A percentile compares a stretch with the other conserved stretches of the same genome.
These are phyloP conservation scores for Trichosanthes cucumerina DNA, from an alignment of 306 rosid species.

Conservation along the genomic window DNA sequence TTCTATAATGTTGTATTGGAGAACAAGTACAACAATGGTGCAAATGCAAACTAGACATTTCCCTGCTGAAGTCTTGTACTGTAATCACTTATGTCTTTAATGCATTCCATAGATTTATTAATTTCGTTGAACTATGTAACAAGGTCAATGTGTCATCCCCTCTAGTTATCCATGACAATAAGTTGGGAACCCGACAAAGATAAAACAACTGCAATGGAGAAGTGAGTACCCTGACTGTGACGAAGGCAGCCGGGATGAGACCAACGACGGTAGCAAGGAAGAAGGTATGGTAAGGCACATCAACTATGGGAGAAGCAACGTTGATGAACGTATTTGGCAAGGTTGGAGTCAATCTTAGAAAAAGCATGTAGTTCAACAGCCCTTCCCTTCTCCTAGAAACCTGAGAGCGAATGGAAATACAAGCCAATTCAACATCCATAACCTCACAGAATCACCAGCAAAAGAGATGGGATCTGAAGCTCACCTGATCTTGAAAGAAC, in stretches of 20 bases:
- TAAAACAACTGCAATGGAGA: neutral
- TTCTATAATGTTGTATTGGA: neutral
- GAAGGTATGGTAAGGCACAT: constrained; percentile 88
- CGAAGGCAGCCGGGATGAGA: constrained; percentile 84
- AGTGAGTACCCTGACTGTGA: constrained; percentile 75
- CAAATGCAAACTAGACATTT: neutral
- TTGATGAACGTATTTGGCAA: constrained; percentile 92
- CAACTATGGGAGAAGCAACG: constrained; percentile 91
- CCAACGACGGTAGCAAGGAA: constrained; percentile 70
- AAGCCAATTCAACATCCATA: neutral
- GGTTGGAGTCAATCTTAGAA: constrained; percentile 87
- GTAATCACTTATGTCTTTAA: too few species aligned
- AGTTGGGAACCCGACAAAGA: neutral
- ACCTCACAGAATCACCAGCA: neutral
- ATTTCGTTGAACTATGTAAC: neutral
- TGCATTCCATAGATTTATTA: neutral
- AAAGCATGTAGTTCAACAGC: constrained; percentile 90
- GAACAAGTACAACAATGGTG: neutral
- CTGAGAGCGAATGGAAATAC: constrained; percentile 22
- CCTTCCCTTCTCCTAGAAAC: constrained; percentile 69
- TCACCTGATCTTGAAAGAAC: constrained; percentile 78
- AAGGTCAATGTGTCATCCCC: neutral
- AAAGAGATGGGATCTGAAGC: neutral
- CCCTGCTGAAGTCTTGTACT: neutral
- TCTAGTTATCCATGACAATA: neutral